Evolutionary conservation across 768 basidiomycete species (phyloP), one percentile per base, ranked within the genome.

Genomic region (Tulasnella sp.): DNA sequence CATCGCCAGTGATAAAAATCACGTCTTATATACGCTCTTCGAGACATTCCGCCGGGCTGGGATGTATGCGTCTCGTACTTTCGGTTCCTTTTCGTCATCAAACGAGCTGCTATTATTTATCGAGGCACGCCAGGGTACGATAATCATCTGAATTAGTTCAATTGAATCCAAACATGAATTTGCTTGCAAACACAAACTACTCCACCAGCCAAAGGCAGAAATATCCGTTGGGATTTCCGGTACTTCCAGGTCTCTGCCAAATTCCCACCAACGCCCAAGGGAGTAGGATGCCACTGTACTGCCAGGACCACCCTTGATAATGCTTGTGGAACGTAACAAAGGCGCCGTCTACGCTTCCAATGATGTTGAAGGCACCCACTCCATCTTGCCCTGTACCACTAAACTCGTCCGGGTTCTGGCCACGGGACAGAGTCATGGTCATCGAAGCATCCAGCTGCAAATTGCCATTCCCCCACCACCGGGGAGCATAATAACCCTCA

Each of bases 31-130:
- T 18, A 14, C 44, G 44, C 44, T 44, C 44, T 42, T 18, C 19
- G 44, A 44, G 44, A 44, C 44, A 44, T 18, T 16, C 10, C 12
- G 19, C 16, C 44, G 44, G 16, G 19, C 44, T 18, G 44, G 8
- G 42, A 16, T 7, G 14, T 8, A 14, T 16, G 2, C 42, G 4
- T 4, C 6, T 44, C 6, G 16, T 40, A 40, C 39, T 40, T 40
- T 10, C 39, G 39, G 3, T 40, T 40, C 3, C 39, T 40, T 10
- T 40, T 3, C 39, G 5, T 40, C 39, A 10, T 10, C 39, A 40
- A 10, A 10, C 39, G 5, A 10, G 39, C 39, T 40, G 10, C 39
- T n/a, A n/a, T n/a, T n/a, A 94, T 81, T 83, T 84, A 40, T 85
- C 86, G 72, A 85, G 90, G 78, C 48, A 58, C 31, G 31, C 36